A percentile compares a stretch with the other conserved stretches of the same genome.
These are phyloP conservation scores for Cenchrus fungigraminus DNA, from an alignment of 176 grass and related monocot genomes.

Conservation along the genomic window DNA sequence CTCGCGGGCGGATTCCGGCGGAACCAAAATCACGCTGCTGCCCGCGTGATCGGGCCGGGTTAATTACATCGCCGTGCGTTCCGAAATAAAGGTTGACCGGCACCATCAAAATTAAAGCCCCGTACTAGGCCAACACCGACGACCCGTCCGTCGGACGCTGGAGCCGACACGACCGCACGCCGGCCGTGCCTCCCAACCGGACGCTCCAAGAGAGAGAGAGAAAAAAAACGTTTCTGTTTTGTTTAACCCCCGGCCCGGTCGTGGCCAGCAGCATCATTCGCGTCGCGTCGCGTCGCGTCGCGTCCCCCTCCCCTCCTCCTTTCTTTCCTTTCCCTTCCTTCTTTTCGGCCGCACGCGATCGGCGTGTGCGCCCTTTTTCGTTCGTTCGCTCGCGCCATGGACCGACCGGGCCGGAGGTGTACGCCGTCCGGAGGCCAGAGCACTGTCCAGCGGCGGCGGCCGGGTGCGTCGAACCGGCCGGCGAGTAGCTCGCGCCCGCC, in stretches of 20 bases:
- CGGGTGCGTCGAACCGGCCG: neutral
- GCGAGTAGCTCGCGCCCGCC: too few species aligned
- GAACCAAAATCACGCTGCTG: neutral
- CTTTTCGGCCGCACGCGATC: conserved; percentile 17
- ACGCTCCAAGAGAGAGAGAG: neutral
- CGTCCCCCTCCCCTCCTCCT: neutral
- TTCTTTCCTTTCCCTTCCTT: neutral
- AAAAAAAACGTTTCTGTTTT: too few species aligned
- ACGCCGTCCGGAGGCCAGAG: neutral
- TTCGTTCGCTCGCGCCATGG: neutral
- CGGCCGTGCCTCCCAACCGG: neutral
- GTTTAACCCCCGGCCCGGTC: neutral
- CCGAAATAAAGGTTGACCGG: neutral
- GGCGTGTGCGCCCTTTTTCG: neutral
- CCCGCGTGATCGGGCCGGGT: neutral
- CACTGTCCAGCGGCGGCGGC: too few species aligned
- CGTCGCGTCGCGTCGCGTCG: too few species aligned
- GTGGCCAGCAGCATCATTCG: conserved; percentile 38
- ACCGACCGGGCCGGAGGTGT: neutral
- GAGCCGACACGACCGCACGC: neutral
- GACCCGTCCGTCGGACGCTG: too few species aligned
- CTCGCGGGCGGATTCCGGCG: too few species aligned
- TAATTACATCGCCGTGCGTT: neutral
- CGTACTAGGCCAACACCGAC: neutral
- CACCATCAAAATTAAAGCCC: too few species aligned